Base-by-base conservation (phyloP, 2,329 filamentous ascomycete genomes). In the Scedosporium minutisporum region DNA sequence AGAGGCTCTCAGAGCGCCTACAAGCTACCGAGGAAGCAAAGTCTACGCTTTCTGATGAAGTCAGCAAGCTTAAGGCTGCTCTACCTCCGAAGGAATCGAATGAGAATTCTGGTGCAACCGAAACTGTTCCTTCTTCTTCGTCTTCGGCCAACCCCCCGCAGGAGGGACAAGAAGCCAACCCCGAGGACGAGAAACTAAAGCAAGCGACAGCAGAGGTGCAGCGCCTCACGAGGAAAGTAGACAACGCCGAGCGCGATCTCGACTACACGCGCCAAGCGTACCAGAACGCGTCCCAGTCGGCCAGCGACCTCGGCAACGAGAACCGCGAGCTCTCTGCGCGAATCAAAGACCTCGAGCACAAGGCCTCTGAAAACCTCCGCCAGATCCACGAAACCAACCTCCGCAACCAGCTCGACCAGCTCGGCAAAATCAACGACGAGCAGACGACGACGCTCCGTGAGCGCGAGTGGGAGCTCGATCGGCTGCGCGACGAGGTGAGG, bases 261-360 rank as follows among this genome's bases (percentile, higher is more conserved):
- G 82, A 85, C 1, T 90, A 86, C 67, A 74, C 79, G 12, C 80
- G 83, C 61, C 76, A 77, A 3, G 75, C 80, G 9, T 90, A 89
- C 67, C 86, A 88, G 67, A 76, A 81, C 23, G 80, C 82, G 1
- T 84, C 82, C 7, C 77, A 78, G 38, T 71, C 75, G 1, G 79
- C 78, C 2, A 74, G 74, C 14, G 74, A 76, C 16, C 71, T 84
- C 2, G 72, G 74, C 21, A 68, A 72, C 1, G 79, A 84, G 67
- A 82, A 81, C 65, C 71, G 71, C 18, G 72, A 76, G 6, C 75
- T 87, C 2, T 74, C 76, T 61, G 69, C 68, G 9, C 71, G 74
- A 27, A 72, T 79, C 16, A 71, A 72, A 21, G 73, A 77, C 4
- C 74, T 84, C 1, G 67, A 70, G 57, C 73, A 72, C 48, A 76